Conservation (phyloP, 768 basidiomycete species). For the Trametes meyenii region DNA sequence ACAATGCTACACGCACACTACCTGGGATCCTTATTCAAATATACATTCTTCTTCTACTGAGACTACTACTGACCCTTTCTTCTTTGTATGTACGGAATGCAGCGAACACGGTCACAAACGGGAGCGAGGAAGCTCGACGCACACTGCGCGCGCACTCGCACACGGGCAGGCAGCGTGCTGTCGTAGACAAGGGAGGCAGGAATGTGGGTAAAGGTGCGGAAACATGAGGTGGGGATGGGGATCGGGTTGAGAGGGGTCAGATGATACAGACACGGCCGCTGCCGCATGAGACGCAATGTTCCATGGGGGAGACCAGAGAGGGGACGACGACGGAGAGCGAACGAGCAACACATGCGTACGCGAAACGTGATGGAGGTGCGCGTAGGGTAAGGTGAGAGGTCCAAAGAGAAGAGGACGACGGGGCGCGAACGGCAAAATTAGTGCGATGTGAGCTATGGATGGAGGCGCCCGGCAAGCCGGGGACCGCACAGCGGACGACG, state of each 20-base stretch:
- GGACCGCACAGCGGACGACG: constrained; percentile 5
- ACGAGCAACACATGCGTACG: constrained; percentile 8
- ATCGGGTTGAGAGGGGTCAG: constrained; percentile 1
- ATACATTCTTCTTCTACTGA: constrained; percentile 26
- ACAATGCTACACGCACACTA: background rate
- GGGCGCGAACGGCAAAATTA: constrained; percentile 4
- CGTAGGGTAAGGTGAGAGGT: constrained; percentile 14
- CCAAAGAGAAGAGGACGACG: background rate
- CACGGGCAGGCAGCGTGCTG: background rate
- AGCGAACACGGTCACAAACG: constrained; percentile 1
- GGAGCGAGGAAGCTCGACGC: background rate
- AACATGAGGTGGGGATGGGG: background rate
- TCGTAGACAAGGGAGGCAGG: background rate
- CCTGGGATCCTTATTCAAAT: constrained; percentile 13
- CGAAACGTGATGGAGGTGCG: constrained; percentile 4
- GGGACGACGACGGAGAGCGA: constrained; percentile 12
- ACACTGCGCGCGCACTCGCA: constrained; percentile 1
- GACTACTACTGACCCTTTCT: constrained; percentile 9
- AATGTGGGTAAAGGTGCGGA: too few species aligned
- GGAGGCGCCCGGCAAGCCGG: constrained; percentile 18
- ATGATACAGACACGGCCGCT: constrained; percentile 19
- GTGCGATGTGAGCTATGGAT: constrained; percentile 16
- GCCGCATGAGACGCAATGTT: constrained; percentile 14
- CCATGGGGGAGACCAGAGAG: constrained; percentile 8
- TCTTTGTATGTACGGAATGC: constrained; percentile 22